phyloP scores from a whole-genome alignment of 768 basidiomycete genomes.

The Asterophora parasitica region DNA sequence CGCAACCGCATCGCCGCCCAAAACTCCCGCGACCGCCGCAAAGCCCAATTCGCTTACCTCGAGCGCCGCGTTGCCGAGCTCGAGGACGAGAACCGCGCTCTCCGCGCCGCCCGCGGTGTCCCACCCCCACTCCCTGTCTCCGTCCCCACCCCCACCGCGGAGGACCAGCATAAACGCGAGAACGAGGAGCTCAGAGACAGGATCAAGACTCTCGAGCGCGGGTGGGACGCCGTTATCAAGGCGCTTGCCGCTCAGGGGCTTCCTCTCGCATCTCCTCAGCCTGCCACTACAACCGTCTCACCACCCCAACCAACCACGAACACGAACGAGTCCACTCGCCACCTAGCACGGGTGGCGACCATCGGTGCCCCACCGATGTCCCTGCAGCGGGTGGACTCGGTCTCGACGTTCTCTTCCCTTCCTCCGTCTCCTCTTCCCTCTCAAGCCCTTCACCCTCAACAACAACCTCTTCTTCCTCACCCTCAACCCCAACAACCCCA shows the following conservation, averaged over 20 bases:
- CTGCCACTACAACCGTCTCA: conserved; percentile 20
- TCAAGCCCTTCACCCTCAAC: too few species aligned
- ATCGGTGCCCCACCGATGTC: conserved; percentile 58
- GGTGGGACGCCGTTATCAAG: conserved; percentile 78
- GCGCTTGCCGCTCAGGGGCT: conserved; percentile 68
- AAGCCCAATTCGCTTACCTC: conserved; percentile 72
- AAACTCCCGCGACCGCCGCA: conserved; percentile 86
- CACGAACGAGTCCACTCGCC: conserved; percentile 73
- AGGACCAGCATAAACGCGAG: conserved; percentile 41
- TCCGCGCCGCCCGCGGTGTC: conserved; percentile 48
- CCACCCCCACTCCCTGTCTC: conserved; percentile 23
- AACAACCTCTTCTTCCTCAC: conserved; percentile 18
- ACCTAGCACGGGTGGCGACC: conserved; percentile 98
- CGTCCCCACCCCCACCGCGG: conserved; percentile 22
- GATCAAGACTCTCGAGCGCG: conserved; percentile 72
- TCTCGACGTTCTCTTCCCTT: too few species aligned
- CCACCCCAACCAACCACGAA: conserved; percentile 21
- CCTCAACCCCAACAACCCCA: conserved; percentile 20
- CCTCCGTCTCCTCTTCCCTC: too few species aligned
- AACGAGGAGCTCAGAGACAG: conserved; percentile 74
- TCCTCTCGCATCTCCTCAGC: conserved; percentile 43
- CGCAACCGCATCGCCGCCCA: conserved; percentile 93
- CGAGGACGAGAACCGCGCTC: conserved; percentile 78
- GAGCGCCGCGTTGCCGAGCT: conserved; percentile 67
- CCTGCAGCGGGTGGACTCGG: conserved; percentile 91